Evolutionary conservation across 1,284 basidiomycete species (phyloP).

Genomic region (Trametes sp.): DNA sequence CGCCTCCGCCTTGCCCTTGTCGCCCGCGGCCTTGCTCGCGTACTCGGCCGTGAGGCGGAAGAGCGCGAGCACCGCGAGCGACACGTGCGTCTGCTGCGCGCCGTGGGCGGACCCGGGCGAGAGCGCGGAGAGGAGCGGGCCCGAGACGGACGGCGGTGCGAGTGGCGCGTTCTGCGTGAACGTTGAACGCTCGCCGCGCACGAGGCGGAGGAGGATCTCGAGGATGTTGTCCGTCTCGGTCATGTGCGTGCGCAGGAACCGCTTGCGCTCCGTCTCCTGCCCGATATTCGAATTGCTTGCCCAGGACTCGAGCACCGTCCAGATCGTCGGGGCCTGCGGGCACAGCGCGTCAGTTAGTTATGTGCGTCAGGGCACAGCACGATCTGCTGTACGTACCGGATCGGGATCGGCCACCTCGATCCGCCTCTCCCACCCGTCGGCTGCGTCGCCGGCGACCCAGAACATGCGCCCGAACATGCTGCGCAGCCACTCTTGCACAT

Average conservation of each 20-base stretch:
- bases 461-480: slow-evolving; percentile 88
- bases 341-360: slow-evolving; percentile 15
- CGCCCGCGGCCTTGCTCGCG: slow-evolving; percentile 73
- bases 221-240: slow-evolving; percentile 85
- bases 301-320: slow-evolving; percentile 90
- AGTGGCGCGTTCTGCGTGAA: slow-evolving; percentile 68
- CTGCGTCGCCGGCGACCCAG: slow-evolving; percentile 75
- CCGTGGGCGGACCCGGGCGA: slow-evolving; percentile 80
- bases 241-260: slow-evolving; percentile 89
- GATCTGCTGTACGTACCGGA: slow-evolving; percentile 66
- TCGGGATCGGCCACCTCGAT: slow-evolving; percentile 94
- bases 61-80: slow-evolving; percentile 89
- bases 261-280: slow-evolving; percentile 76
- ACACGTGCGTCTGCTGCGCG: slow-evolving; percentile 91
- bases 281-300: slow-evolving; percentile 82
- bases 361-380: slow-evolving; percentile 23
- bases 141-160: slow-evolving; percentile 64
- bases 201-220: slow-evolving; percentile 89
- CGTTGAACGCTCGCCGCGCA: slow-evolving; percentile 86
- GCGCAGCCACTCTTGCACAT: slow-evolving; percentile 91
- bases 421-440: slow-evolving; percentile 92
- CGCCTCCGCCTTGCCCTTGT: slow-evolving; percentile 71
- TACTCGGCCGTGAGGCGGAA: slow-evolving; percentile 86
- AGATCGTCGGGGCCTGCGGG: slow-evolving; percentile 89
- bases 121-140: slow-evolving; percentile 73